Evolutionary conservation across 2,329 filamentous ascomycete genomes (phyloP), one percentile per base, ranked within the genome.

Genomic region (Phaeosphaeriaceae sp.): DNA sequence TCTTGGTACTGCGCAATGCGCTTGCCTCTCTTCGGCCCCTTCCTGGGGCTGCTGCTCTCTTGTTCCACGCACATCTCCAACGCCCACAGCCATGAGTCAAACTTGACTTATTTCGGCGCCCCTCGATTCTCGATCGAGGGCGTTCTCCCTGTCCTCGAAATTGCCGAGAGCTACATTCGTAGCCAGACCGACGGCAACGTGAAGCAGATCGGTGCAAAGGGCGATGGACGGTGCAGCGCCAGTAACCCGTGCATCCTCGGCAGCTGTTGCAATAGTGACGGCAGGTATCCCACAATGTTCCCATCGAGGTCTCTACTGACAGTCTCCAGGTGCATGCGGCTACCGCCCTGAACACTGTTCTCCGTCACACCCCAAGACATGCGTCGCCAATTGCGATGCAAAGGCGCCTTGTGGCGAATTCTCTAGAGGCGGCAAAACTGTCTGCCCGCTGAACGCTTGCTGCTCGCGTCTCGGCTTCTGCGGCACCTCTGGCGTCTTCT

Each of bases 401-500:
- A 71, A 63, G n/a, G 75, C 75, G 2, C 68, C 74, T 42, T 80
- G 77, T 40, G 77, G 77, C 19, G 57, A 74, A 21, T 70, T 73
- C 53, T 70, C 68, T 13, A 46, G 45, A 4, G 45, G 36, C 9
- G 54, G 57, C 17, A 15, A 36, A 1, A 53, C 48, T 22, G 58
- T 10, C 4, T 67, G 64, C 22, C 59, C 60, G 0, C 42, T 66
- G 6, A 65, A 68, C 11, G 53, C 60, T 11, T 71, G 67, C 51
- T 69, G 67, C 54, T 67, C 62, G 6, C 78, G 81, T 47, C 71
- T 78, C 1, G 79, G 79, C 1, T 68, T 70, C 54, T 82, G 80
- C 9, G 77, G 75, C 13, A 56, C 58, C 27, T 79, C 72, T 1
- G 80, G 57, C 9, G 33, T 57, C 2, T 70, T 67, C 44, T 61